phyloP scores from a whole-genome alignment of 345 rosid species.

The Bruguiera sexangula region DNA sequence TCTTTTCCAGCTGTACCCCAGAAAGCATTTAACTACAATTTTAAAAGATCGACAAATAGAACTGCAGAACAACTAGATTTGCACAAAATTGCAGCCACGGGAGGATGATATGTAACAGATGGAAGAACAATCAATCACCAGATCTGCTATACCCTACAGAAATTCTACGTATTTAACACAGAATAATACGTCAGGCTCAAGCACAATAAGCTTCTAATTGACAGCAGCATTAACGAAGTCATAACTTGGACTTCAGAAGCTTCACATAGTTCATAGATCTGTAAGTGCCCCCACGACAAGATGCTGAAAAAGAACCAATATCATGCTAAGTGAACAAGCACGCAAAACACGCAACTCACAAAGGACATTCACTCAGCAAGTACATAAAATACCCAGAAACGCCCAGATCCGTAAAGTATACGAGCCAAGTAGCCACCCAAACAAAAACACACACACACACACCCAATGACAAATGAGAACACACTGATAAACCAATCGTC shows the following conservation, averaged over 20 bases:
- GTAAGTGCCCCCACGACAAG: background rate
- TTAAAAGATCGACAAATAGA: background rate
- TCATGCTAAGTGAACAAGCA: background rate
- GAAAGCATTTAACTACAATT: background rate
- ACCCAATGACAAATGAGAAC: background rate
- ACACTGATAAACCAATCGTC: too few species aligned
- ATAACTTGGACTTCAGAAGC: too few species aligned
- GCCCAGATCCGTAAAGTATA: constrained; percentile 9
- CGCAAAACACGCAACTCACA: background rate
- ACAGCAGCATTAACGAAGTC: too few species aligned
- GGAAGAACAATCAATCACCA: background rate
- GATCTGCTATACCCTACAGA: background rate
- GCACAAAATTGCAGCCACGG: background rate
- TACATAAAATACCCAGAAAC: background rate
- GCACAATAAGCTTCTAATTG: too few species aligned
- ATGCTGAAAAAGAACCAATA: background rate
- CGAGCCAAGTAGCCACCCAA: background rate
- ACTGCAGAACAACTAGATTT: constrained; percentile 2
- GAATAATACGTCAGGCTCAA: background rate
- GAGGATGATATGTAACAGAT: too few species aligned
- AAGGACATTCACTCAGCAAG: background rate
- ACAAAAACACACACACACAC: background rate
- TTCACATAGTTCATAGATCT: too few species aligned
- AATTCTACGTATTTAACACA: background rate
- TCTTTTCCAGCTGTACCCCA: background rate